Base-by-base conservation (phyloP, 805 yeast species). In the Saccharomyces paradoxus region DNA sequence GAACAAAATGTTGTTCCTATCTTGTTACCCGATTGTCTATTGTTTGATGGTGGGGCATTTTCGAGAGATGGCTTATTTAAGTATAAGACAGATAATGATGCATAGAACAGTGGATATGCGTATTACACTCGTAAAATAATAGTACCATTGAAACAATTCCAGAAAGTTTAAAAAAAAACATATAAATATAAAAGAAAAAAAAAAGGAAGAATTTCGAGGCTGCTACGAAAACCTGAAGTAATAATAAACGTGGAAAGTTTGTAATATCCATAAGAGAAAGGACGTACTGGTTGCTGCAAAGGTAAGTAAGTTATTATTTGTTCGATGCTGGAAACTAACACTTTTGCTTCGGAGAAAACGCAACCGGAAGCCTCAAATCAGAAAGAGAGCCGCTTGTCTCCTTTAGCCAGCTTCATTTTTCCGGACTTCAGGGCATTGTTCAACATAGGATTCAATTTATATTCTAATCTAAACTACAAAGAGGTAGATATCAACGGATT, bases 401-500 rank as follows among this genome's bases (percentile, higher is more conserved):
- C 44, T 7, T 46, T 52, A 4, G 62, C 58, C 29, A 72, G 66
- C 7, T 74, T 68, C 50, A 58, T 76, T 2, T 72, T 84, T 49
- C 87, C 89, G 0, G 89, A 85, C 63, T 72, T 78, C 54, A 75
- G 77, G 52, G 84, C 86, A 0, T 72, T 82, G 22, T 74, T 76
- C 32, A 70, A 74, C 49, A 71, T 83, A 51, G 72, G 73, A 55
- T 63, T 75, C 52, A 77, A 74, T 46, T 70, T 74, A 55, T 62
- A 70, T 13, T 66, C 68, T 49, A 77, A 73, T 50, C 69, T 74
- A 56, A 54, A 55, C 3, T 80, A 77, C 37, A 80, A 79, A 49
- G 77, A 75, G 53, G 69, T 82, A 4, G 71, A 70, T 9, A 74
- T 86, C 26, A 62, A 74, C 1, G 98, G 99, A 1, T 89, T 86